These are phyloP conservation scores for Nematodospora anomalae DNA, from an alignment of 1,139 yeast species.

Conservation along the genomic window DNA sequence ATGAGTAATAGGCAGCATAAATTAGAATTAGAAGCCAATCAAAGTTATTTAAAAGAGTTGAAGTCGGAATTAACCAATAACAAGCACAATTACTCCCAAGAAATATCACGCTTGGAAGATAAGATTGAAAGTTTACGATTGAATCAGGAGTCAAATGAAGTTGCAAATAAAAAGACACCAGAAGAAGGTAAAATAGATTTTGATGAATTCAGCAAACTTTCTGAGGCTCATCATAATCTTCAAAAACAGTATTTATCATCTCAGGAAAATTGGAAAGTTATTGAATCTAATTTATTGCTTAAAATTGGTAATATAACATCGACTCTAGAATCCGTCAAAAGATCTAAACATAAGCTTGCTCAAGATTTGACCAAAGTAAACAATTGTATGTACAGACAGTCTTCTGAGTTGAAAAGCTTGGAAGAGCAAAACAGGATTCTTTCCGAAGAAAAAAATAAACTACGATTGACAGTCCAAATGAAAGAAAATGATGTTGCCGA, in stretches of 20 bases:
- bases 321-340: slow-evolving; percentile 35
- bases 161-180: slow-evolving; percentile 4
- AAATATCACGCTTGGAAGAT: slow-evolving; percentile 49
- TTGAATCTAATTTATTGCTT: slow-evolving; percentile 52
- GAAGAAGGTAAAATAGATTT: slow-evolving; percentile 21
- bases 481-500: slow-evolving; percentile 29
- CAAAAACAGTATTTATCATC: slow-evolving; percentile 70
- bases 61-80: slow-evolving; percentile 27
- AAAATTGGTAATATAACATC: slow-evolving; percentile 48
- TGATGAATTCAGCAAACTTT: slow-evolving; percentile 41
- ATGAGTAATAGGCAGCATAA: slow-evolving; percentile 39
- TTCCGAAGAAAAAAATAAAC: slow-evolving; percentile 20
- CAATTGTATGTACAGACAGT: slow-evolving; percentile 21
- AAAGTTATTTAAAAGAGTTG: slow-evolving; percentile 25
- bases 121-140: slow-evolving; percentile 45
- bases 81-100: slow-evolving; percentile 43
- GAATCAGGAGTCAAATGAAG: slow-evolving; percentile 23
- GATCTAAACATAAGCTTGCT: slow-evolving; percentile 29
- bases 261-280: slow-evolving; percentile 63
- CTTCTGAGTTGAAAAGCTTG: slow-evolving; percentile 24
- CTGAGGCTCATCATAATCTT: slow-evolving; percentile 43
- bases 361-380: slow-evolving; percentile 31
- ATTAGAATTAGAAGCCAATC: slow-evolving; percentile 34
- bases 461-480: slow-evolving; percentile 21
- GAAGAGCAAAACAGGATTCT: slow-evolving; percentile 17